phyloP scores from a whole-genome alignment of 305 asterid species.

The Euphrasia arctica region DNA sequence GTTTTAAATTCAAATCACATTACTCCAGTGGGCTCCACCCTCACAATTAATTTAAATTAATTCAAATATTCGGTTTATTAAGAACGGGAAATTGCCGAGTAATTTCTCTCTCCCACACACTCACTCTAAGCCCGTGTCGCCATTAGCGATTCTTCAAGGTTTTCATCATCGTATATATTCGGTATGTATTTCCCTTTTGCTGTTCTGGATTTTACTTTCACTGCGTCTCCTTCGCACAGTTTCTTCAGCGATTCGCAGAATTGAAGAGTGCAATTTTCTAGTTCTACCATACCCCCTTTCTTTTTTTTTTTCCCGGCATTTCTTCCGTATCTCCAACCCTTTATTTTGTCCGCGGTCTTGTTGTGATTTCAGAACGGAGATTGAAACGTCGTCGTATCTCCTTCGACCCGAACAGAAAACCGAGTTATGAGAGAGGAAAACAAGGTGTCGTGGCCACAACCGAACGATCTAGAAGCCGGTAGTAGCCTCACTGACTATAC shows the following conservation, averaged over 20 bases:
- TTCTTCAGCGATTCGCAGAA: background rate
- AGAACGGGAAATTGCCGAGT: slow-evolving; percentile 16
- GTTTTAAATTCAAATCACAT: too few relatives aligned
- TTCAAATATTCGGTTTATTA: background rate
- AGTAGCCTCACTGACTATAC: slow-evolving; percentile 24
- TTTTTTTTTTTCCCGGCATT: slow-evolving; percentile 8
- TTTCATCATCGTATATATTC: background rate
- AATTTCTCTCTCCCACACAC: slow-evolving; percentile 17
- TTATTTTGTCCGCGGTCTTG: slow-evolving; percentile 17
- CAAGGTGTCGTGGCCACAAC: slow-evolving; percentile 53
- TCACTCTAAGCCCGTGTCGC: slow-evolving; percentile 5
- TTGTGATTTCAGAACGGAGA: slow-evolving; percentile 22
- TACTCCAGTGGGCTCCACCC: too few relatives aligned
- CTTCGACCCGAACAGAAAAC: slow-evolving; percentile 29
- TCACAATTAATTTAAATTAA: background rate
- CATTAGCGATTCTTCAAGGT: slow-evolving; percentile 22
- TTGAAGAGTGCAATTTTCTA: background rate
- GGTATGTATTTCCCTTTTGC: background rate
- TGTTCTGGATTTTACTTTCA: background rate
- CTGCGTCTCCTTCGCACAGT: background rate
- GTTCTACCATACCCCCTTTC: background rate
- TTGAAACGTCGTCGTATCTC: slow-evolving; percentile 35
- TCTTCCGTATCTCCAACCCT: background rate
- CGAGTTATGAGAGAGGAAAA: slow-evolving; percentile 34
- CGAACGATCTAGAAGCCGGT: slow-evolving; percentile 59